phyloP scores from a whole-genome alignment of 1,284 basidiomycete species.

The Microbotryum saponariae region DNA sequence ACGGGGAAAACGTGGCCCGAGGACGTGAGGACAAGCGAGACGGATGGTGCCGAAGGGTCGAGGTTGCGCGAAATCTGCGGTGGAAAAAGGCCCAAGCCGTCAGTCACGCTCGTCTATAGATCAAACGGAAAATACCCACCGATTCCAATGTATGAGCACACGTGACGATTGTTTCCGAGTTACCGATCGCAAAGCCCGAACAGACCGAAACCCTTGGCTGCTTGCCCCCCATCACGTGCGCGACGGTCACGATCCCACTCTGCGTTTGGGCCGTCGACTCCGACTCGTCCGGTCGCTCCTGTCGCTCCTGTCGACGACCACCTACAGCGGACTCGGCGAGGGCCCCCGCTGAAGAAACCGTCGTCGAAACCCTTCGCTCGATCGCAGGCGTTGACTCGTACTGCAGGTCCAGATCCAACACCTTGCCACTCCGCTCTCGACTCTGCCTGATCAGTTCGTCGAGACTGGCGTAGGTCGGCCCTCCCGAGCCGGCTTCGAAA shows the following conservation, averaged over 20 bases:
- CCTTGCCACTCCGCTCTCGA: neutral
- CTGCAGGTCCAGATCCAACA: slow-evolving; percentile 3
- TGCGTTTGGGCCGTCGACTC: too few species aligned
- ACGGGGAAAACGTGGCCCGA: slow-evolving; percentile 38
- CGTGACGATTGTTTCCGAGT: slow-evolving; percentile 47
- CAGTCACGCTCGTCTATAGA: neutral
- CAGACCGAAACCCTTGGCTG: slow-evolving; percentile 51
- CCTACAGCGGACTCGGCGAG: too few species aligned
- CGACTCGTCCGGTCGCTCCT: too few species aligned
- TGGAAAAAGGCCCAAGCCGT: neutral
- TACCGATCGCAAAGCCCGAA: slow-evolving; percentile 54
- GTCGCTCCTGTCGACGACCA: too few species aligned
- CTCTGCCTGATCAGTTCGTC: neutral
- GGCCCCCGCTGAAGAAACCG: too few species aligned
- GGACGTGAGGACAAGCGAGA: slow-evolving; percentile 40
- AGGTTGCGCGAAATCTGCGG: slow-evolving; percentile 42
- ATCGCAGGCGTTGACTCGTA: slow-evolving; percentile 14
- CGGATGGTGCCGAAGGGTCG: slow-evolving; percentile 37
- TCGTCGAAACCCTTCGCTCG: neutral
- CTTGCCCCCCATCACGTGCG: slow-evolving; percentile 50
- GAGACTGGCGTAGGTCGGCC: neutral
- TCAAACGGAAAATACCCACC: slow-evolving; percentile 41
- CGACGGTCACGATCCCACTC: slow-evolving; percentile 51
- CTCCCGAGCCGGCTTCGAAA: neutral
- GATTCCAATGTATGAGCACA: slow-evolving; percentile 63